Evolutionary conservation across 495 filamentous ascomycete genomes (phyloP).

Genomic region (Apiosordaria backusii): DNA sequence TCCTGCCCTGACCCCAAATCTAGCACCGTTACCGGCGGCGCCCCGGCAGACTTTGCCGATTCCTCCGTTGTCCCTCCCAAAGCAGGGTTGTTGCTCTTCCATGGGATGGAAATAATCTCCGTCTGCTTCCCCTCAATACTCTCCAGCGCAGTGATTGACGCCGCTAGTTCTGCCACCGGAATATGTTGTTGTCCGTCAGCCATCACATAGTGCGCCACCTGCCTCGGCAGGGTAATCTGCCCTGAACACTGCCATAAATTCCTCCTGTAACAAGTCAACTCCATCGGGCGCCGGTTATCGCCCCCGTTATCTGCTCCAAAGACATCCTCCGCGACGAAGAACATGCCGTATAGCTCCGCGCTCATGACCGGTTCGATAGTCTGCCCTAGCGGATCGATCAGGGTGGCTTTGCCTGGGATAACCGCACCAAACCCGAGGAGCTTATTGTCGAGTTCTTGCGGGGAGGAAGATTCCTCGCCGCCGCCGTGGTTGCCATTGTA

Average conservation of each 20-base stretch:
- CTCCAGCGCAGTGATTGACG: constrained; percentile 81
- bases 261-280: constrained; percentile 87
- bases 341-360: constrained; percentile 91
- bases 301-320: constrained; percentile 46
- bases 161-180: constrained; percentile 68
- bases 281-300: constrained; percentile 57
- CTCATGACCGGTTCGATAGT: constrained; percentile 60
- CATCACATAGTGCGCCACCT: constrained; percentile 61
- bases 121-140: constrained; percentile 83
- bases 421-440: constrained; percentile 71
- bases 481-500: constrained; percentile 20
- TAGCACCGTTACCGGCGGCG: constrained; percentile 59
- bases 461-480: constrained; percentile 40
- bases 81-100: constrained; percentile 72
- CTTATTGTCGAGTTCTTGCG: constrained; percentile 42
- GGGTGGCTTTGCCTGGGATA: constrained; percentile 59
- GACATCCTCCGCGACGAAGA: constrained; percentile 80
- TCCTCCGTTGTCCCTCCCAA: constrained; percentile 46
- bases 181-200: constrained; percentile 75
- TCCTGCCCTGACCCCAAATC: constrained; percentile 69
- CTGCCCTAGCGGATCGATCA: constrained; percentile 35
- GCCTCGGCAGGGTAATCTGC: constrained; percentile 70
- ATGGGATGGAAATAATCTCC: constrained; percentile 89
- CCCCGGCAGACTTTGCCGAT: constrained; percentile 42
- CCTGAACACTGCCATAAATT: constrained; percentile 90